A percentile compares a stretch with the other conserved stretches of the same genome.
phyloP scores from a whole-genome alignment of 1,284 basidiomycete genomes.

The Microbotryum lychnidis-dioicae region DNA sequence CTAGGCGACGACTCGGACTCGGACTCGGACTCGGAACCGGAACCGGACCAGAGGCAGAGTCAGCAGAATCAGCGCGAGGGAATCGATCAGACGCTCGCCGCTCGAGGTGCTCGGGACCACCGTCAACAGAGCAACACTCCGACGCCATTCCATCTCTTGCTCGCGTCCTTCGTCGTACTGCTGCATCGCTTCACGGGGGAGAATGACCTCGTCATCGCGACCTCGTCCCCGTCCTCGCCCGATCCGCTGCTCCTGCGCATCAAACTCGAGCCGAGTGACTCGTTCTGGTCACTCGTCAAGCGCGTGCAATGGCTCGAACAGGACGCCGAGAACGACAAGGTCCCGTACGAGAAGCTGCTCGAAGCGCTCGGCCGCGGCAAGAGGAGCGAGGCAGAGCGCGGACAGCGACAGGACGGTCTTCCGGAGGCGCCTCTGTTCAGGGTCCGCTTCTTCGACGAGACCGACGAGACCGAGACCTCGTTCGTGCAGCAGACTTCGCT shows the following conservation, averaged over 20 bases:
- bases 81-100: conserved; percentile 11
- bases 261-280: conserved; percentile 74
- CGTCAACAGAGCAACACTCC: conserved; percentile 41
- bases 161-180: conserved; percentile 82
- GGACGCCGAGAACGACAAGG: conserved; percentile 72
- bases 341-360: conserved; percentile 77
- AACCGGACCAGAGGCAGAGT: conserved; percentile 27
- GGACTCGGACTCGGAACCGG: conserved; percentile 16
- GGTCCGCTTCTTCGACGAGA: conserved; percentile 93
- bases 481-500: conserved; percentile 53
- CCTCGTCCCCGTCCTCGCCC: conserved; percentile 60
- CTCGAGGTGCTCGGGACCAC: background rate
- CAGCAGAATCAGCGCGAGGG: conserved; percentile 36
- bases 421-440: conserved; percentile 60
- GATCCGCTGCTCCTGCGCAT: conserved; percentile 80
- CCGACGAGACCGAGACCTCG: conserved; percentile 50
- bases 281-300: conserved; percentile 85
- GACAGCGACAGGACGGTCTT: conserved; percentile 11
- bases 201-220: conserved; percentile 86
- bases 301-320: conserved; percentile 74
- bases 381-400: conserved; percentile 11
- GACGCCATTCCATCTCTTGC: conserved; percentile 81
- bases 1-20: conserved; percentile 44
- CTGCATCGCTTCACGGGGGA: conserved; percentile 95
- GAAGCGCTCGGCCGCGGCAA: conserved; percentile 35